Percentiles rank a stretch among this genome's conserved stretches.
phyloP scores from a whole-genome alignment of 169 alveolate genomes.

The Miamiensis avidus region DNA sequence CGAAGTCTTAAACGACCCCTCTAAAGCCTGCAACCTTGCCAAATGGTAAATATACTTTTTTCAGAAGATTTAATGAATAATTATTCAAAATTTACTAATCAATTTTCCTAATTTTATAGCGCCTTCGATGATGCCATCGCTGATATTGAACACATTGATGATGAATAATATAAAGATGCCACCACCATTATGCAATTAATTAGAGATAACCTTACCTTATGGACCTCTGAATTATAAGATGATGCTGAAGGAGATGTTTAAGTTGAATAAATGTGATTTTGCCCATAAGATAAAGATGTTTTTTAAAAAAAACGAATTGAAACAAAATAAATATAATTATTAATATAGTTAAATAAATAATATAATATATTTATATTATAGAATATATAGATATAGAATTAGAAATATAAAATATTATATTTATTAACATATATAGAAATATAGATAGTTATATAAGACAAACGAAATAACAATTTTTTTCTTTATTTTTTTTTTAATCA shows the following conservation, averaged over 20 bases:
- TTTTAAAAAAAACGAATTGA: background rate
- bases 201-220: constrained; percentile 96
- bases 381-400: no score
- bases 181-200: constrained; percentile 95
- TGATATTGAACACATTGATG: constrained; percentile 69
- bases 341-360: no score
- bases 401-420: no score
- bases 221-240: constrained; percentile 94
- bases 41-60: constrained; percentile 52
- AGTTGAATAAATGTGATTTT: background rate
- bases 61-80: no score
- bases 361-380: no score
- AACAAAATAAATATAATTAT: no score
- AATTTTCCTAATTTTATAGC: constrained; percentile 1
- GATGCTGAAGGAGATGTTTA: constrained; percentile 53
- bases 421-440: no score
- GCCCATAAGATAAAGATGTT: background rate
- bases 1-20: constrained; percentile 97
- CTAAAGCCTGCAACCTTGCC: constrained; percentile 99
- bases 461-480: no score
- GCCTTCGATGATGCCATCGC: constrained; percentile 76
- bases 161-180: constrained; percentile 75
- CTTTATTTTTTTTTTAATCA: no score
- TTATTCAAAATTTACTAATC: no score
- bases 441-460: no score